Percentiles rank a stretch among this genome's conserved stretches.
phyloP scores from a whole-genome alignment of 1,284 basidiomycete genomes.

The Neotropicomus parvogracilis region DNA sequence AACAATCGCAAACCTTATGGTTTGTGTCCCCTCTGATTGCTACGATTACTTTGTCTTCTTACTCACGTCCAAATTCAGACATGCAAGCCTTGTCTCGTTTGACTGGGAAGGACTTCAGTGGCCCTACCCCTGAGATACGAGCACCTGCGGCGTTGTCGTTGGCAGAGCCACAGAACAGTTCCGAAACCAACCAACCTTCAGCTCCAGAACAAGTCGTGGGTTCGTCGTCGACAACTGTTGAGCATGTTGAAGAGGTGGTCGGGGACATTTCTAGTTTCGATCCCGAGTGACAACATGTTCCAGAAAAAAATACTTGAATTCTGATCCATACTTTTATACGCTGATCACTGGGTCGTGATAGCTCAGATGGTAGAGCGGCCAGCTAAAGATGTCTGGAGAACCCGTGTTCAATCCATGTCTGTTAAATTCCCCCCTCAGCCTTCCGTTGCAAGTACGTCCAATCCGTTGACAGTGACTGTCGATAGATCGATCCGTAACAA shows the following conservation, averaged over 20 bases:
- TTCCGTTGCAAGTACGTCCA: no score
- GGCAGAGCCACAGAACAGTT: slow-evolving; percentile 15
- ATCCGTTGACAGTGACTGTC: no score
- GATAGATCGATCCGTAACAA: no score
- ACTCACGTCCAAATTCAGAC: slow-evolving; percentile 40
- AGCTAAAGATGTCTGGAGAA: no score
- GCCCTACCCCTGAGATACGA: slow-evolving; percentile 68
- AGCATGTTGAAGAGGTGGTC: slow-evolving; percentile 30
- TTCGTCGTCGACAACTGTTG: slow-evolving; percentile 7
- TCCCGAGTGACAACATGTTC: slow-evolving; percentile 15
- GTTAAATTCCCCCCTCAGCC: no score
- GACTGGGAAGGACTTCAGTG: slow-evolving; percentile 79
- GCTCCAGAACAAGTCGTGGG: background rate
- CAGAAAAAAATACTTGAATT: background rate
- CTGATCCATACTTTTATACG: no score
- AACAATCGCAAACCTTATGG: slow-evolving; percentile 69
- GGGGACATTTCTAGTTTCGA: slow-evolving; percentile 30
- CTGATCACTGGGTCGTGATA: no score
- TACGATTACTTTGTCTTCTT: background rate
- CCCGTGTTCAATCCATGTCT: no score
- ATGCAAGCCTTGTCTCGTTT: slow-evolving; percentile 66
- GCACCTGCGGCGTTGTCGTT: slow-evolving; percentile 40
- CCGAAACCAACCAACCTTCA: background rate
- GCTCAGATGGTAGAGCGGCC: background rate
- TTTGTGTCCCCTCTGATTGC: slow-evolving; percentile 32